Evolutionary conservation across 176 grass and related monocot species (phyloP).

Genomic region (Carex scoparia): DNA sequence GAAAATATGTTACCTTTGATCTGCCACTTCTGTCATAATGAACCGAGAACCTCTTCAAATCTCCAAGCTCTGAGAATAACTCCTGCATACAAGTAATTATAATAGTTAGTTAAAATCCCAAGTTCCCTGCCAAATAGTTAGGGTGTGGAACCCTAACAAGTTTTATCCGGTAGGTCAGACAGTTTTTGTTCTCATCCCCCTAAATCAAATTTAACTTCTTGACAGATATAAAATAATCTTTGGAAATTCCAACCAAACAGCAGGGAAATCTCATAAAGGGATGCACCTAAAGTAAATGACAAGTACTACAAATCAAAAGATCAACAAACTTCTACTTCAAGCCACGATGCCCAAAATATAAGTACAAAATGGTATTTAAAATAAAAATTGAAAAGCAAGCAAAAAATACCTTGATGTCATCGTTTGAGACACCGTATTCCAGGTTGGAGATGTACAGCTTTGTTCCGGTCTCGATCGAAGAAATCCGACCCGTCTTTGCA

Average conservation of each 20-base stretch:
- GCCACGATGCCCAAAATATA: not conserved
- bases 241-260: not conserved
- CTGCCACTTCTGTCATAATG: constrained; percentile 87
- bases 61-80: constrained; percentile 82
- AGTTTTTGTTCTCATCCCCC: not conserved
- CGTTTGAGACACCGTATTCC: constrained; percentile 83
- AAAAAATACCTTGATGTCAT: constrained; percentile 85
- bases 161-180: not conserved
- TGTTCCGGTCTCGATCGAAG: constrained; percentile 78
- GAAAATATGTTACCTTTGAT: constrained; percentile 64
- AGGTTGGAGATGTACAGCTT: constrained; percentile 94
- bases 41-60: constrained; percentile 71
- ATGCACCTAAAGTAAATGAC: not conserved
- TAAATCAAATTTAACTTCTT: not conserved
- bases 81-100: constrained; percentile 40
- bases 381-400: not conserved
- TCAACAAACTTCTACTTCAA: not conserved
- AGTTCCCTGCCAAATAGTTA: not conserved
- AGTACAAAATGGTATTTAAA: not conserved
- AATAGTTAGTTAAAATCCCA: not conserved
- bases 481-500: constrained; percentile 46
- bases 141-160: not conserved
- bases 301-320: not conserved
- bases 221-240: not conserved
- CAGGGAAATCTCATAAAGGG: not conserved